Base-by-base conservation (phyloP, 331 rosid genomes). In the Spiraea crenata region DNA sequence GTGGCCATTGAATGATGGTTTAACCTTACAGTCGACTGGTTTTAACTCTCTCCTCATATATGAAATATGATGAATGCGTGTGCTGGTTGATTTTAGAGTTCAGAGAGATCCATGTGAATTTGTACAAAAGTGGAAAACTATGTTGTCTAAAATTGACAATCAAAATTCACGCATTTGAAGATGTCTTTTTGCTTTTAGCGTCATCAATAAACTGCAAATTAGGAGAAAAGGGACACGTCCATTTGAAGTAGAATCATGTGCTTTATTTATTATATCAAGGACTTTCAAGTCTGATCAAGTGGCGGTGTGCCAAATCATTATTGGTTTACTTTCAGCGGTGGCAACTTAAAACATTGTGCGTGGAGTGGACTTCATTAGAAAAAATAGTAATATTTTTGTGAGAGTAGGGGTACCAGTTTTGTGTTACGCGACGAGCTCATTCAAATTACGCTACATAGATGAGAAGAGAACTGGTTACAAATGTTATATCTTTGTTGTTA, bases 271-370 rank as follows among this genome's bases (percentile, higher is more conserved):
- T n/a, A 25, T 68, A 76, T 79, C 76, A 80, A 76, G 72, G 72
- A 60, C 71, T 65, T 52, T 61, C 10, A 49, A 49, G 17, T 13
- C 39, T 9, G 12, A 70, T 20, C 70, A 58, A 31, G 46, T 17
- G 64, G 82, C 56, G 69, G 65, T 34, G 74, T 81, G 82, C 76
- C 47, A 41, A 45, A 66, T 70, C 74, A 50, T 73, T 77, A 25
- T 40, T 42, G 77, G 74, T 80, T 77, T 66, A 60, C 80, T 70
- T 41, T 71, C 38, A 15, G 50, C 34, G 48, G 37, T 45, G 57
- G 74, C 84, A 76, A 76, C 73, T 82, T 74, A 77, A 41, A 31
- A 6, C 4, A 25, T 25, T 25, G 31, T 25, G 31, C 31, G 31
- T 19, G 5, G 62, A 15, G 2, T 7, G 9, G 41, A 31, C 39